phyloP scores from a whole-genome alignment of 805 yeast species.

The Yarrowia deformans region DNA sequence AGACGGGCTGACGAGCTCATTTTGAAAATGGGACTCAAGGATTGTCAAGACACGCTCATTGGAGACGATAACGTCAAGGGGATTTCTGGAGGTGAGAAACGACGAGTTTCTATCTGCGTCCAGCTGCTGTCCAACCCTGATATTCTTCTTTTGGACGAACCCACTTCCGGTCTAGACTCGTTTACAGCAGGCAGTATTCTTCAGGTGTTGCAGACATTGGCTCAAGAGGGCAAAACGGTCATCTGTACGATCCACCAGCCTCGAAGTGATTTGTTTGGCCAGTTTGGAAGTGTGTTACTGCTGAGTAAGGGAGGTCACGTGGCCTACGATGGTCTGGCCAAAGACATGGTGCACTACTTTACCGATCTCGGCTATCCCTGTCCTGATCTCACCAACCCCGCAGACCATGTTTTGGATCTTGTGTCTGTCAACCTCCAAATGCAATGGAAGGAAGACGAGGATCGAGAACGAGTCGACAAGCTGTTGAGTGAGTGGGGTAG shows the following conservation, averaged over 20 bases:
- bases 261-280: constrained; percentile 65
- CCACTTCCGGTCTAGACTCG: constrained; percentile 87
- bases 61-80: constrained; percentile 69
- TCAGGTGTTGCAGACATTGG: constrained; percentile 62
- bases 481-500: constrained; percentile 54
- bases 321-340: constrained; percentile 68
- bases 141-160: constrained; percentile 79
- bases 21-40: constrained; percentile 69
- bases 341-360: constrained; percentile 59
- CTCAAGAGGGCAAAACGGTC: constrained; percentile 67
- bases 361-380: constrained; percentile 59
- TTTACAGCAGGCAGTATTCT: constrained; percentile 76
- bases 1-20: constrained; percentile 64
- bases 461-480: constrained; percentile 53
- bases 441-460: constrained; percentile 53
- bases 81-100: constrained; percentile 79
- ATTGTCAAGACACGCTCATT: constrained; percentile 77
- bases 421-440: constrained; percentile 64
- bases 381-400: constrained; percentile 70
- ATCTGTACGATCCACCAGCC: constrained; percentile 88
- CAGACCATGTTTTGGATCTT: constrained; percentile 76
- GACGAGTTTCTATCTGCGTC: constrained; percentile 82
- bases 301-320: constrained; percentile 77
- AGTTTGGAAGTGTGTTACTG: constrained; percentile 74
- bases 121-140: constrained; percentile 77